phyloP scores from a whole-genome alignment of 2,329 filamentous ascomycete species.

The Bisporella sp. region DNA sequence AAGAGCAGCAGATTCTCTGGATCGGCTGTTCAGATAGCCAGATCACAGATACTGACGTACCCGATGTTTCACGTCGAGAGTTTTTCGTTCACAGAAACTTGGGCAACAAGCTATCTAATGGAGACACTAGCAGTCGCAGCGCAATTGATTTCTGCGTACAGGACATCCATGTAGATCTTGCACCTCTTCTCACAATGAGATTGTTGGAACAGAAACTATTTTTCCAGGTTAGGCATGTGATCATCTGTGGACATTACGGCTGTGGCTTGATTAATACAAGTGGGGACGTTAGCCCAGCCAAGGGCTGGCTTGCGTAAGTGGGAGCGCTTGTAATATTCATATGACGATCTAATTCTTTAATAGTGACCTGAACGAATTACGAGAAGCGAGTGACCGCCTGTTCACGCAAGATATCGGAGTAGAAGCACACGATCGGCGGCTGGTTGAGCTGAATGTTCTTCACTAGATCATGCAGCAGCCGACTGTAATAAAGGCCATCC shows the following conservation, averaged over 20 bases:
- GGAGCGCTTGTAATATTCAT: too few relatives aligned
- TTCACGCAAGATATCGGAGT: not conserved
- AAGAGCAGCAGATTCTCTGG: constrained; percentile 1
- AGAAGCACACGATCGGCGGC: not conserved
- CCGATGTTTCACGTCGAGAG: constrained; percentile 1
- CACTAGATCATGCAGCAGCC: constrained; percentile 51
- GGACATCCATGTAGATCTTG: not conserved
- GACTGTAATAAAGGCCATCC: constrained; percentile 50
- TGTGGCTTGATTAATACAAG: not conserved
- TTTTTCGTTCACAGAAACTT: constrained; percentile 3
- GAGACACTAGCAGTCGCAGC: not conserved
- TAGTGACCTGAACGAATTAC: too few relatives aligned
- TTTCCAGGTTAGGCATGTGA: constrained; percentile 39
- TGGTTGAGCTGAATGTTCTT: too few relatives aligned
- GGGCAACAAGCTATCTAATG: not conserved
- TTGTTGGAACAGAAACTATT: constrained; percentile 22
- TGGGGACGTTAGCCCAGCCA: not conserved
- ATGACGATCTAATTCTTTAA: too few relatives aligned
- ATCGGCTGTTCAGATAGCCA: constrained; percentile 3
- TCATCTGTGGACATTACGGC: not conserved
- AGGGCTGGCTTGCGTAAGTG: not conserved
- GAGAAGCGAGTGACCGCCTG: too few relatives aligned
- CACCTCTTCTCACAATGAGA: not conserved
- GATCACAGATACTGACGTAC: constrained; percentile 1
- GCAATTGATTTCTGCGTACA: not conserved